Evolutionary conservation across 805 yeast species (phyloP), one percentile per base, ranked within the genome.

Genomic region (Hanseniaspora singularis): DNA sequence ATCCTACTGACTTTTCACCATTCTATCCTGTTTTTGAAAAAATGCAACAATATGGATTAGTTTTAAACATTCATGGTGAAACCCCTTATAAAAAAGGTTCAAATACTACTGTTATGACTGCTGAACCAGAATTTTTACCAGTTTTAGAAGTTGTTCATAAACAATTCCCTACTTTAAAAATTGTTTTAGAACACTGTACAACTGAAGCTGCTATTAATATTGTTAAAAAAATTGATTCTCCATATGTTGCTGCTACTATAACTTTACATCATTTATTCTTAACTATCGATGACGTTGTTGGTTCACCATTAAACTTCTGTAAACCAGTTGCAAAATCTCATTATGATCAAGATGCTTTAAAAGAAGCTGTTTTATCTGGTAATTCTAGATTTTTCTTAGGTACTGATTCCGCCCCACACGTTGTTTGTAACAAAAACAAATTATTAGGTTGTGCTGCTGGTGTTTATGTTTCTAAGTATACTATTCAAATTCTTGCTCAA

Each of bases 341-440:
- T 26, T 70, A 67, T 23, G 98, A 92, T 60, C 77, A 81, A 55
- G 70, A 75, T 47, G 89, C 96, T 1, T 67, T 92, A 36, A 72
- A 92, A 6, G 70, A 69, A 31, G 97, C 98, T 33, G 98, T 96
- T 1, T 79, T 83, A 8, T 78, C 92, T 1, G 97, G 97, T 4
- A 78, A 81, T 54, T 85, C 94, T 34, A 88, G 79, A 69, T 92
- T 88, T 63, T 85, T 92, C 68, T 92, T 88, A 59, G 99, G 99
- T 6, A 84, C 96, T 1, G 99, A 92, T 62, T 85, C 96, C 19
- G 99, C 99, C 26, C 99, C 98, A 22, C 98, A 92, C 62, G 94
- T 96, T 7, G 58, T 84, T 22, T 74, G 74, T 52, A 78, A 78
- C 50, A 94, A 94, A 64, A 70, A 84, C 22, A 79, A 73, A 51